Percentiles rank a stretch among this genome's conserved stretches.
Evolutionary conservation across 2,329 filamentous ascomycete genomes (phyloP).

Genomic region (Metarhizium anisopliae): DNA sequence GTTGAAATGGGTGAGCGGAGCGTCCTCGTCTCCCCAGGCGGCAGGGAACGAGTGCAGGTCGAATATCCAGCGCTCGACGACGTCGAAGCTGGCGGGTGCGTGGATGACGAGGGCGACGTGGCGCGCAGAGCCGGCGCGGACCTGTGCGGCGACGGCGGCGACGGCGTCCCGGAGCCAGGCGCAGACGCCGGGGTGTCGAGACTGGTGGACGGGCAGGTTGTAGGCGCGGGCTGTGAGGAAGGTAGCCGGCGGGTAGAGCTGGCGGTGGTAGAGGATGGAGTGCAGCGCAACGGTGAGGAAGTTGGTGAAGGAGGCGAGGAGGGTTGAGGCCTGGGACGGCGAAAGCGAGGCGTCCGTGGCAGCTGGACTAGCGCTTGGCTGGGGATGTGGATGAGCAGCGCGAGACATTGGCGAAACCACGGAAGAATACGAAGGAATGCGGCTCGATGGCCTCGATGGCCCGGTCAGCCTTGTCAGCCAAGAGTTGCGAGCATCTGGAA

Average conservation of each 20-base stretch:
- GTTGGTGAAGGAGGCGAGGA: conserved; percentile 62
- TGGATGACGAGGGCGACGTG: conserved; percentile 42
- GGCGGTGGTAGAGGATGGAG: conserved; percentile 75
- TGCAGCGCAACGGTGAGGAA: conserved; percentile 80
- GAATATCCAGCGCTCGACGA: conserved; percentile 55
- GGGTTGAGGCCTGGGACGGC: conserved; percentile 26
- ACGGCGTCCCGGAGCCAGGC: conserved; percentile 78
- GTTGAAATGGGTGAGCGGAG: conserved; percentile 3
- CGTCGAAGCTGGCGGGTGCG: conserved; percentile 24
- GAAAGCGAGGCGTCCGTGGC: conserved; percentile 18
- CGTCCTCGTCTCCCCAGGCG: not conserved
- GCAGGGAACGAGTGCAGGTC: conserved; percentile 44
- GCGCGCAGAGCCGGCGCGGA: conserved; percentile 46
- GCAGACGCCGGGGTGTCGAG: conserved; percentile 77
- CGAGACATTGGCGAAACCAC: not conserved
- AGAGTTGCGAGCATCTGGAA: too few species aligned
- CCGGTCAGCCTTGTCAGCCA: too few species aligned
- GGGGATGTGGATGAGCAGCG: not conserved
- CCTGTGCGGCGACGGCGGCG: conserved; percentile 58
- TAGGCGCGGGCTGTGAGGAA: conserved; percentile 76
- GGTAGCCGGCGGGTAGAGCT: conserved; percentile 66
- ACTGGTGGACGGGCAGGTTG: conserved; percentile 78
- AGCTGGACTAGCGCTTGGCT: not conserved
- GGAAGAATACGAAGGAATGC: too few species aligned
- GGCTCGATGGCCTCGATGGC: too few species aligned